Conservation (phyloP, 2,329 filamentous ascomycete genomes). For the Pseudocercospora musae region DNA sequence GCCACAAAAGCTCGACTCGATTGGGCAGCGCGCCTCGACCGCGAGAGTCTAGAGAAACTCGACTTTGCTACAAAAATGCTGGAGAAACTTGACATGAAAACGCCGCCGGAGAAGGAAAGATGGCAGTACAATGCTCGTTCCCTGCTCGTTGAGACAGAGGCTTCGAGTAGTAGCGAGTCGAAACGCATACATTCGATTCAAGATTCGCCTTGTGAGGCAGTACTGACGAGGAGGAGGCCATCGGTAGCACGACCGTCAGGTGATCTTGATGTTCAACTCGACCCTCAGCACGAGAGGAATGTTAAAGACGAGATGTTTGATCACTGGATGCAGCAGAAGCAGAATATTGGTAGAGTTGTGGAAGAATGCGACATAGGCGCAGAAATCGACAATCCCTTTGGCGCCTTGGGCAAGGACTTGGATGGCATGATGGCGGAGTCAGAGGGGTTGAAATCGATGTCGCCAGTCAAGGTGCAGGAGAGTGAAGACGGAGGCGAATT, state of each 20-base stretch:
- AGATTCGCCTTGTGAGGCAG: neutral
- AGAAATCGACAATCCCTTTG: neutral
- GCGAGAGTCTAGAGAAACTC: neutral
- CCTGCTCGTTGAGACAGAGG: neutral
- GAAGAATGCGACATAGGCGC: neutral
- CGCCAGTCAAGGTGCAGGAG: neutral
- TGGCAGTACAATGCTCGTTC: neutral
- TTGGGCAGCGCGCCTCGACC: neutral
- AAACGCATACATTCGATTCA: neutral
- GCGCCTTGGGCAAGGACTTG: neutral
- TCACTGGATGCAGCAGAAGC: neutral
- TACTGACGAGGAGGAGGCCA: too few species aligned
- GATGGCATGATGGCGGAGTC: neutral
- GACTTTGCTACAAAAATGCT: neutral
- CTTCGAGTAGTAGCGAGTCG: neutral
- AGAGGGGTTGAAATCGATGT: too few species aligned
- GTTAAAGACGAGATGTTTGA: neutral
- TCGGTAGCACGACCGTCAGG: too few species aligned
- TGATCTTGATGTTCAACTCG: too few species aligned
- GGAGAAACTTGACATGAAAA: neutral
- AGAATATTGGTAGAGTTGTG: neutral
- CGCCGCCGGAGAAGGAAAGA: neutral
- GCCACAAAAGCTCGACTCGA: neutral
- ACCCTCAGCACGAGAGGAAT: neutral
- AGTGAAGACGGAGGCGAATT: neutral